phyloP scores from a whole-genome alignment of 257 asterid species.

The Schizonepeta tenuifolia region DNA sequence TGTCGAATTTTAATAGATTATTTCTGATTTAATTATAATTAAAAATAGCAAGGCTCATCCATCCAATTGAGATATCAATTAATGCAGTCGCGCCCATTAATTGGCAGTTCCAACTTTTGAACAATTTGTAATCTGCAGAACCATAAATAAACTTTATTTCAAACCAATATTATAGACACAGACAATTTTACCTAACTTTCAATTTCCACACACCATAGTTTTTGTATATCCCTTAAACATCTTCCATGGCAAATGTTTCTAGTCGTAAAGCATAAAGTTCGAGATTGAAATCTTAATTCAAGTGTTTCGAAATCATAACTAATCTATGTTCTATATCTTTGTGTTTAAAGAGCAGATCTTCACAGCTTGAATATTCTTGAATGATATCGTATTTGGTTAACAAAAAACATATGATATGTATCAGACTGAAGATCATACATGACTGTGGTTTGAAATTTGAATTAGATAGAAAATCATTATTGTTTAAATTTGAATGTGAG shows the following conservation, averaged over 20 bases:
- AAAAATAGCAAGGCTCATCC: not conserved
- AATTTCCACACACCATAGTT: not conserved
- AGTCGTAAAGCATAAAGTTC: not conserved
- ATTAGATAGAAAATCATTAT: not conserved
- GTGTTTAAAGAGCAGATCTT: too few species aligned
- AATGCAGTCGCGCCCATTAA: conserved; percentile 4
- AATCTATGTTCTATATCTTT: too few species aligned
- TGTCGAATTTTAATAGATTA: too few species aligned
- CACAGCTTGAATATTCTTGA: too few species aligned
- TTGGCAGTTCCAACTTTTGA: not conserved
- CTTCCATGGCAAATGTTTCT: not conserved
- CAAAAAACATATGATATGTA: too few species aligned
- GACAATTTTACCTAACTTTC: not conserved
- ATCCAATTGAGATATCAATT: not conserved
- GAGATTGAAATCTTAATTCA: not conserved
- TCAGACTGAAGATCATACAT: not conserved
- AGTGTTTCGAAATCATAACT: not conserved
- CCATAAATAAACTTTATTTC: conserved; percentile 18
- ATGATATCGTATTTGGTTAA: too few species aligned
- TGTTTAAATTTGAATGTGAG: conserved; percentile 27
- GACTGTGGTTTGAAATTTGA: conserved; percentile 25
- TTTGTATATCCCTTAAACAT: not conserved
- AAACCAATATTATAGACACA: not conserved
- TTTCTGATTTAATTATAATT: too few species aligned
- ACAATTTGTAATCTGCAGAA: not conserved